These are phyloP conservation scores for Botrytis pseudocinerea DNA, from an alignment of 2,329 filamentous ascomycete genomes.

Conservation along the genomic window DNA sequence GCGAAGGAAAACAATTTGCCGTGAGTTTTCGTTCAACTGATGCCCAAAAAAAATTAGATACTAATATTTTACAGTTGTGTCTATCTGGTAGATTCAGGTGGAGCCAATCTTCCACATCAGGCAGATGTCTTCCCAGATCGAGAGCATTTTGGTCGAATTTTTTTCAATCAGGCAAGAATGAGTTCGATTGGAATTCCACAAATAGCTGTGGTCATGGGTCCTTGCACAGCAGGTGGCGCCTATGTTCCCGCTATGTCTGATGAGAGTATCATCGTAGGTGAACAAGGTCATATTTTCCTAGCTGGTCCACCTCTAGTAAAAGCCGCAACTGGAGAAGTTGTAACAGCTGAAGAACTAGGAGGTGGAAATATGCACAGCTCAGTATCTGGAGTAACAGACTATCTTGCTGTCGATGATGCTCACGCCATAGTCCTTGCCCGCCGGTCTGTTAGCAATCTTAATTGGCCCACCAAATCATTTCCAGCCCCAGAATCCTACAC, in stretches of 20 bases:
- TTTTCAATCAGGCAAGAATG: slow-evolving; percentile 97
- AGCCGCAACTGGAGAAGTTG: slow-evolving; percentile 90
- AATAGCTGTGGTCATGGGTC: slow-evolving; percentile 93
- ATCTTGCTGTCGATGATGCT: slow-evolving; percentile 89
- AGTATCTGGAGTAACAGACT: slow-evolving; percentile 91
- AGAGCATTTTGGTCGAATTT: slow-evolving; percentile 92
- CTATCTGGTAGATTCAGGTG: slow-evolving; percentile 94
- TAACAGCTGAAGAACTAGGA: slow-evolving; percentile 86
- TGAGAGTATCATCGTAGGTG: slow-evolving; percentile 93
- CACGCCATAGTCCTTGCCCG: slow-evolving; percentile 86
- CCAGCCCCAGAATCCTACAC: slow-evolving; percentile 52
- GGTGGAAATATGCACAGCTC: slow-evolving; percentile 88
- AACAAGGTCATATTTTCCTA: slow-evolving; percentile 96
- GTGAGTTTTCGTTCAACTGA: slow-evolving; percentile 45
- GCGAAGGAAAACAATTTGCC: slow-evolving; percentile 80
- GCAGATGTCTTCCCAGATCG: slow-evolving; percentile 93
- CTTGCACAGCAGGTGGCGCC: slow-evolving; percentile 91
- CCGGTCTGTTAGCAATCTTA: slow-evolving; percentile 82
- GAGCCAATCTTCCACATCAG: slow-evolving; percentile 92
- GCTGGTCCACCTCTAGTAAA: slow-evolving; percentile 93
- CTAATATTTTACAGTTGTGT: slow-evolving; percentile 61
- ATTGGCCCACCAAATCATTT: slow-evolving; percentile 66
- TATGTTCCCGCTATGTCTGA: slow-evolving; percentile 98
- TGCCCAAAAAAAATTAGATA: not conserved
- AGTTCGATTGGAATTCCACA: slow-evolving; percentile 86